Base-by-base conservation (phyloP, 129 eudicot genomes). In the Arctium minus region DNA sequence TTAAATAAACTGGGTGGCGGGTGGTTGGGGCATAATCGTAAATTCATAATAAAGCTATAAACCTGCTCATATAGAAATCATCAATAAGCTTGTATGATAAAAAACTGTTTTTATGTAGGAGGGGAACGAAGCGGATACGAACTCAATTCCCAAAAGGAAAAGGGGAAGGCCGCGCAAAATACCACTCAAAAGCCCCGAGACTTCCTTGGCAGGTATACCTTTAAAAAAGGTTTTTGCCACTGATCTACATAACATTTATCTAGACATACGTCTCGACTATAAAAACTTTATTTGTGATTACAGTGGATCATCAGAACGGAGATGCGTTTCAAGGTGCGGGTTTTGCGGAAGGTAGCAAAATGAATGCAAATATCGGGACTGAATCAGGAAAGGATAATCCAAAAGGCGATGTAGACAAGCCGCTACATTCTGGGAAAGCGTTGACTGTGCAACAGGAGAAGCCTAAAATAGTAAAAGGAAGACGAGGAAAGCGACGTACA, bases 101-200 rank as follows among this genome's bases (percentile, higher is more conserved):
- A 30, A 27, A 31, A 74, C 39, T 38, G 35, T 62, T 72, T 81
- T 46, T 18, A 70, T 87, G 64, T 77, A 92, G 95, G 92, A 75
- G 77, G 70, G 32, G 44, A 80, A 50, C 18, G 89, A 65, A 74
- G 80, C 22, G 42, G 87, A 39, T 31, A 81, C 70, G 53, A 86
- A 42, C 33, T 62, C 76, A 38, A 69, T 3, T 79, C 70, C 22
- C 38, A 90, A 74, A 72, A 87, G 81, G 72, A 88, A 80, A 83
- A 88, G 93, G 81, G 97, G 97, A 80, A 82, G 94, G 81, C 94
- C 91, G 11, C 79, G 60, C 64, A 86, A 68, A 72, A 32, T 2
- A 22, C 75, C 29, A 8, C 5, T 17, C 33, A 70, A 22, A 70
- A 84, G 60, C 78, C 77, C 60, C 30, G 33, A 79, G n/a, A 81